phyloP scores from a whole-genome alignment of 192 early-diverging fungal genomes.

The Coemansia sp. region DNA sequence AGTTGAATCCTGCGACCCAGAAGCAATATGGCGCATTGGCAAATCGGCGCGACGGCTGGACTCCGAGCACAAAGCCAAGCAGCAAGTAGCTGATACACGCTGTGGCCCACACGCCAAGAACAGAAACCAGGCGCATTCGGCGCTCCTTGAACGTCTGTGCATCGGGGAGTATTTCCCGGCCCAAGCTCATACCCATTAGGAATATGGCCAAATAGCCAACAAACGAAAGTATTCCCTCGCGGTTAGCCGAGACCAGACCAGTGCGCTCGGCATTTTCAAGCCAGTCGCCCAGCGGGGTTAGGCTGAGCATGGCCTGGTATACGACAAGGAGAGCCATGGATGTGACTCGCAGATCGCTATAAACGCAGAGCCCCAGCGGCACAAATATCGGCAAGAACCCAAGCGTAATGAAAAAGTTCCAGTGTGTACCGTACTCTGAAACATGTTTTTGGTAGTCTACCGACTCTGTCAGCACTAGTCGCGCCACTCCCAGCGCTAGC shows the following conservation, averaged over 20 bases:
- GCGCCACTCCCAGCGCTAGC: constrained; percentile 74
- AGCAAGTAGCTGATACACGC: constrained; percentile 56
- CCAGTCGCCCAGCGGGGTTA: constrained; percentile 69
- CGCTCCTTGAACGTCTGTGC: constrained; percentile 49
- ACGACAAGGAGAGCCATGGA: constrained; percentile 58
- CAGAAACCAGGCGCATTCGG: constrained; percentile 56
- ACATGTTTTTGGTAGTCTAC: constrained; percentile 95
- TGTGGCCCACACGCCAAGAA: constrained; percentile 51
- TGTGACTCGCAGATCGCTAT: constrained; percentile 62
- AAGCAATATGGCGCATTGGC: constrained; percentile 78
- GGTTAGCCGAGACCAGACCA: constrained; percentile 80
- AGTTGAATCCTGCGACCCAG: constrained; percentile 78
- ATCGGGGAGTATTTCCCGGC: constrained; percentile 62
- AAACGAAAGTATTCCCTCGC: constrained; percentile 89
- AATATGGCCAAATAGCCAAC: constrained; percentile 86
- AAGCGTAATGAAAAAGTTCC: constrained; percentile 99
- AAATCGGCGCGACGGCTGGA: constrained; percentile 75
- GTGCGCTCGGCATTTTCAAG: constrained; percentile 76
- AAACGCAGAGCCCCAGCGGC: constrained; percentile 62
- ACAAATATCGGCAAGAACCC: constrained; percentile 84
- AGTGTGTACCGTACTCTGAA: constrained; percentile 95
- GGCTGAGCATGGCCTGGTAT: constrained; percentile 66
- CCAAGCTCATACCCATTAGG: constrained; percentile 76
- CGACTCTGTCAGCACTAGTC: constrained; percentile 73
- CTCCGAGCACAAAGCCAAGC: constrained; percentile 58